Evolutionary conservation across 331 rosid genomes (phyloP).

Genomic region (Saraca asoca): DNA sequence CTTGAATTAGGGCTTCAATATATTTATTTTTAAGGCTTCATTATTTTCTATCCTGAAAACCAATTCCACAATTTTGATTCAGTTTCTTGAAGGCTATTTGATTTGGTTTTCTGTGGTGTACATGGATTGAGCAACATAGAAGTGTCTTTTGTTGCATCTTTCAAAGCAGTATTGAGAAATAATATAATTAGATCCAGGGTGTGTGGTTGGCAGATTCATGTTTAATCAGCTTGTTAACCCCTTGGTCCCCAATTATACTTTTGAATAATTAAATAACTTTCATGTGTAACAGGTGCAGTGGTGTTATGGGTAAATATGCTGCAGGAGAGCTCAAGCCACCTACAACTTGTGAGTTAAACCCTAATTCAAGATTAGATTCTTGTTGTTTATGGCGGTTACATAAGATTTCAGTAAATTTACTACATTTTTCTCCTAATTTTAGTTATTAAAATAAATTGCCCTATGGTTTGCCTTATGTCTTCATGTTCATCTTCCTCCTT

Average conservation of each 20-base stretch:
- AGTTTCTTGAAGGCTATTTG: not conserved
- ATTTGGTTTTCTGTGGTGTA: not conserved
- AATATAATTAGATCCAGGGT: not conserved
- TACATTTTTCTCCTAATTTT: no score
- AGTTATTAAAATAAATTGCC: no score
- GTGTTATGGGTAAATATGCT: conserved; percentile 99
- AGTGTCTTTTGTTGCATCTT: not conserved
- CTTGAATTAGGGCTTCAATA: no score
- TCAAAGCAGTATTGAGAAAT: not conserved
- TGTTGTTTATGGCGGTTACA: no score
- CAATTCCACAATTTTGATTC: no score
- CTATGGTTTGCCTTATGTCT: no score
- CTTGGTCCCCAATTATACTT: conserved; percentile 4
- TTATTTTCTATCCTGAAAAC: no score
- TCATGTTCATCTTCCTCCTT: no score
- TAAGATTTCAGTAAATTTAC: no score
- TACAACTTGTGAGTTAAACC: conserved; percentile 57
- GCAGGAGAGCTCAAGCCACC: conserved; percentile 99
- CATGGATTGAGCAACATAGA: conserved; percentile 1
- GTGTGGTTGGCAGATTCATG: no score
- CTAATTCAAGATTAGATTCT: conserved; percentile 6
- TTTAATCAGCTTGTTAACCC: conserved; percentile 18
- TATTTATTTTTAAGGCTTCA: no score
- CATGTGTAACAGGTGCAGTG: conserved; percentile 84
- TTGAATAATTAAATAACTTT: conserved; percentile 13